Evolutionary conservation across 495 filamentous ascomycete species (phyloP), one percentile per base, ranked within the genome.

Genomic region (Cryomyces minteri): DNA sequence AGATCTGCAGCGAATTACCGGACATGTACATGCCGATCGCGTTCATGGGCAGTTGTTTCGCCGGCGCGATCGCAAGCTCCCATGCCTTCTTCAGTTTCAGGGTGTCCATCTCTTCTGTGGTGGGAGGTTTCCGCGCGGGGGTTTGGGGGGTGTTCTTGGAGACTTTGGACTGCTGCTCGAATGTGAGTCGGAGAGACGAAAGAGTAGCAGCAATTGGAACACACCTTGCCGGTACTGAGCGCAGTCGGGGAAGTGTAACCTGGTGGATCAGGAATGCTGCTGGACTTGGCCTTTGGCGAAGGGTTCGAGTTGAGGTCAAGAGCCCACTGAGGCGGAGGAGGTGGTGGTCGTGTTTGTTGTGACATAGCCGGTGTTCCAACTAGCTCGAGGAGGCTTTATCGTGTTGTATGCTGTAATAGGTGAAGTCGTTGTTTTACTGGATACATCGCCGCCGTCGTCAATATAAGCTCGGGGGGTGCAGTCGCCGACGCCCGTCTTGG

Each of bases 1-100:
- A 99, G 50, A 99, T 95, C 65, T 99, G 90, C 29, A 99, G 77
- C 46, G 82, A 84, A 66, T 95, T 96, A 56, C 90, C 90, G 48
- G 90, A 94, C 92, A 99, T 96, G 72, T 99, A 99, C 88, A 96
- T 96, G 80, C 94, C 58, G 64, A 99, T 87, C 40, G 76, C 86
- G 48, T 92, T 95, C 90, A 98, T 96, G 43, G 90, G 90, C 39
- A 99, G 71, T 58, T 80, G 77, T 67, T 99, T 99, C 43, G 87
- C 80, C 2, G 90, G 90, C 4, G 82, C 92, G 33, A 99, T 73
- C 32, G 90, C 92, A 18, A 99, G 73, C 64, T 99, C 90, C 92
- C 92, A 99, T 1, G 90, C 88, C 59, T 99, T 99, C 65, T 98
- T 99, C 51, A 96, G 62, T 67, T 96, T 95, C 44, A 99, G 68